A percentile compares a stretch with the other conserved stretches of the same genome.
These are phyloP conservation scores for Neurospora sp. DNA, from an alignment of 495 filamentous ascomycete species.

Conservation along the genomic window DNA sequence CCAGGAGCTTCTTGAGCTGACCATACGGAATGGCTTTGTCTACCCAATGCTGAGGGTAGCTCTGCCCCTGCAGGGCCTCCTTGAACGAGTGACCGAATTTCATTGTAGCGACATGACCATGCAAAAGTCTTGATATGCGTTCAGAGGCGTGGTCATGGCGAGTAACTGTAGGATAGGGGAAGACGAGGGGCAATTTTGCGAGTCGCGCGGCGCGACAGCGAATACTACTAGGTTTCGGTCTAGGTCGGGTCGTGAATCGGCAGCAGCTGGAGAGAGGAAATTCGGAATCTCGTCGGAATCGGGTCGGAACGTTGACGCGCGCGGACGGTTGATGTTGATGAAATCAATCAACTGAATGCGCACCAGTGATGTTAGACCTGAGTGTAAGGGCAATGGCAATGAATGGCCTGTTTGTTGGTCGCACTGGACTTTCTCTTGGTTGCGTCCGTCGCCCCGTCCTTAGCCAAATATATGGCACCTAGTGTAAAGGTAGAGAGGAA, in stretches of 20 bases:
- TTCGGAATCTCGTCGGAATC: not conserved
- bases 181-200: not conserved
- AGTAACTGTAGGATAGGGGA: not conserved
- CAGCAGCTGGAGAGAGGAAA: not conserved
- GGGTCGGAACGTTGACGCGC: not conserved
- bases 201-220: not conserved
- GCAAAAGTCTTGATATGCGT: conserved; percentile 8
- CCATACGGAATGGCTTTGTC: conserved; percentile 60
- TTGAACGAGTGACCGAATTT: conserved; percentile 67
- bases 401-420: not conserved
- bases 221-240: not conserved
- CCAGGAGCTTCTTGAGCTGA: conserved; percentile 67
- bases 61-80: conserved; percentile 44
- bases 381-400: not conserved
- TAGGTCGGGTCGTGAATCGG: not conserved
- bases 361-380: not conserved
- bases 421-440: not conserved
- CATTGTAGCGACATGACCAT: conserved; percentile 35
- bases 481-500: not conserved
- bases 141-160: conserved; percentile 18
- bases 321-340: not conserved
- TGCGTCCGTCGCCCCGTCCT: not conserved
- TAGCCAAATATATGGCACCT: not conserved
- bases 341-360: not conserved
- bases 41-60: conserved; percentile 56